These are phyloP conservation scores for Fusarium illudens DNA, from an alignment of 2,329 filamentous ascomycete genomes.

Conservation along the genomic window DNA sequence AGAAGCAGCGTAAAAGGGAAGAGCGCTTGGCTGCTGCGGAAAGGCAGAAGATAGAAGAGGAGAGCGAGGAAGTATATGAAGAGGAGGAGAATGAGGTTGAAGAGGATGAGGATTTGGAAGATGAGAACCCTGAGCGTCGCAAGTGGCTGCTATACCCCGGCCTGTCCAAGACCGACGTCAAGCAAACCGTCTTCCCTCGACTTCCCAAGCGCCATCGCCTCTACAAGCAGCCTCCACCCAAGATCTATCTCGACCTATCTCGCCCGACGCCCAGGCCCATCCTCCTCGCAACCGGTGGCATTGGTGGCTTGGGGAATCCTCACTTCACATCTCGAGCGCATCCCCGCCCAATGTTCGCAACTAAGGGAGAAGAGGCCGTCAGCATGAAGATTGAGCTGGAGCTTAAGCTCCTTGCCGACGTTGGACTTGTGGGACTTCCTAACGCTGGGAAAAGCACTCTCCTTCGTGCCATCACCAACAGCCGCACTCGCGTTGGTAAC, in stretches of 20 bases:
- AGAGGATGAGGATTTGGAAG: slow-evolving; percentile 52
- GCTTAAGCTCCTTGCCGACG: slow-evolving; percentile 92
- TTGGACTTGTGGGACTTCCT: slow-evolving; percentile 91
- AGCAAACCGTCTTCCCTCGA: slow-evolving; percentile 57
- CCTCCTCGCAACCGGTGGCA: slow-evolving; percentile 84
- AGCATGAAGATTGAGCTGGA: slow-evolving; percentile 85
- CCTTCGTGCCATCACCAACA: slow-evolving; percentile 85
- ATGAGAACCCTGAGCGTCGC: slow-evolving; percentile 62
- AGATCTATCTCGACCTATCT: slow-evolving; percentile 77
- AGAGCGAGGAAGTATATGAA: slow-evolving; percentile 26
- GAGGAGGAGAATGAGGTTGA: slow-evolving; percentile 27
- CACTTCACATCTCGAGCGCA: slow-evolving; percentile 85
- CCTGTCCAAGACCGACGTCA: slow-evolving; percentile 74
- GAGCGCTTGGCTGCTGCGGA: slow-evolving; percentile 49
- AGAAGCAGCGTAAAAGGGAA: slow-evolving; percentile 47
- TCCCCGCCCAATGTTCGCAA: slow-evolving; percentile 85
- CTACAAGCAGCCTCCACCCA: slow-evolving; percentile 74
- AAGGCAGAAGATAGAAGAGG: slow-evolving; percentile 33
- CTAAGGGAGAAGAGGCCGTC: slow-evolving; percentile 82
- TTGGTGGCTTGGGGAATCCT: slow-evolving; percentile 91
- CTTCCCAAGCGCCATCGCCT: slow-evolving; percentile 61
- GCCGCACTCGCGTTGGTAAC: slow-evolving; percentile 85
- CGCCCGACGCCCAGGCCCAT: slow-evolving; percentile 83
- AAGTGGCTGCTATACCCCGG: slow-evolving; percentile 92
- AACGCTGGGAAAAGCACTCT: slow-evolving; percentile 97